Percentiles rank a stretch among this genome's conserved stretches.
Evolutionary conservation across 192 early-diverging fungal species (phyloP).

Genomic region (Powellomyces hirtus): DNA sequence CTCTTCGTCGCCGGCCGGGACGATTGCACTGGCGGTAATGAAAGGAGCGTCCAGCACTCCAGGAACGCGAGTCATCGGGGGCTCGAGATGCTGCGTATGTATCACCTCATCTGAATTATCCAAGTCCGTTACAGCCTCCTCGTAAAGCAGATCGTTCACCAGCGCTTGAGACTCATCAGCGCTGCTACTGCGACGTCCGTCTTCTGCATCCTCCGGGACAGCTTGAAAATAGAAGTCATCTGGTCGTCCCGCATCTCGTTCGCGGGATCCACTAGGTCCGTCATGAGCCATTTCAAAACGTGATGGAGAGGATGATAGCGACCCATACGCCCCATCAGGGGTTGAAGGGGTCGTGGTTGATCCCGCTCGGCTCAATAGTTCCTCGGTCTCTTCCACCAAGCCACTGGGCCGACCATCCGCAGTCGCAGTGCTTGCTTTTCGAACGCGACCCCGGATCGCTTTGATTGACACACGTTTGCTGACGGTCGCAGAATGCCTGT

Average conservation of each 20-base stretch:
- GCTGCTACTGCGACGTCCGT: background rate
- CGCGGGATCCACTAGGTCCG: no score
- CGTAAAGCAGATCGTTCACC: background rate
- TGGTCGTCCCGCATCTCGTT: background rate
- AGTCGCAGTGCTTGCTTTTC: conserved; percentile 8
- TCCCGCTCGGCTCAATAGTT: no score
- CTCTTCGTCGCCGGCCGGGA: conserved; percentile 45
- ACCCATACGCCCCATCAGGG: no score
- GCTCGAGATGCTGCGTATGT: conserved; percentile 38
- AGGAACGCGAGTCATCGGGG: conserved; percentile 48
- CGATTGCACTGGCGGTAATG: conserved; percentile 24
- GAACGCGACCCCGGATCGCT: conserved; percentile 13
- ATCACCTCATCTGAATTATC: background rate
- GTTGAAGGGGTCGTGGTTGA: no score
- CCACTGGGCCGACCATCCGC: background rate
- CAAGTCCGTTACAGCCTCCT: background rate
- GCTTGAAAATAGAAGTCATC: background rate
- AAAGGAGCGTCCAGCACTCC: conserved; percentile 51
- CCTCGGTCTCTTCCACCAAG: background rate
- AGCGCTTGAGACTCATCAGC: background rate
- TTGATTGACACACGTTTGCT: conserved; percentile 22
- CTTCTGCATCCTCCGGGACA: background rate
- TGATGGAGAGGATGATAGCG: background rate
- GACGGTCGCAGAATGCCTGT: background rate
- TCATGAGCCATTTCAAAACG: background rate